Conservation (phyloP, 2,329 filamentous ascomycete species). For the Colletotrichum orchidophilum region DNA sequence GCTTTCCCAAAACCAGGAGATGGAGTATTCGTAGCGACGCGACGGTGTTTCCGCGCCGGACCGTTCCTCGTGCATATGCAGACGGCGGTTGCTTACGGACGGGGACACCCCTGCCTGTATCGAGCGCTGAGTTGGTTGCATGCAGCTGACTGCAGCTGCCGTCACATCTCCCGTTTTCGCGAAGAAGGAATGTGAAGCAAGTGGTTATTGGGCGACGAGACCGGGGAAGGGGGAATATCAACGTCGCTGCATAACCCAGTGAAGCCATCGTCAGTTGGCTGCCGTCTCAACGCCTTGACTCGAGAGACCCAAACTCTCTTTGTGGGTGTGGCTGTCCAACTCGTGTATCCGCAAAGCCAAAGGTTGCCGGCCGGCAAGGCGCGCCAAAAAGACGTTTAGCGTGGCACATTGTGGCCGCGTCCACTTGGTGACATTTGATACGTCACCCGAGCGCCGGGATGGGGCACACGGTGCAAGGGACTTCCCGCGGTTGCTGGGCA, state of each 20-base stretch:
- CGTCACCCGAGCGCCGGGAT: conserved; percentile 28
- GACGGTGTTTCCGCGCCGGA: conserved; percentile 18
- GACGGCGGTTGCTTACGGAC: conserved; percentile 17
- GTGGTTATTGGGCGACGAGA: not conserved
- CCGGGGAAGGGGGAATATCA: not conserved
- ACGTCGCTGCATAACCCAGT: not conserved
- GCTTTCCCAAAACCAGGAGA: not conserved
- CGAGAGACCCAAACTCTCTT: no score
- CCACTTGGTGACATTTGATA: conserved; percentile 26
- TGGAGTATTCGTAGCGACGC: conserved; percentile 13
- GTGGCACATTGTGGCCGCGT: not conserved
- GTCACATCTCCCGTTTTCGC: conserved; percentile 3
- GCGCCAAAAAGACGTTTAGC: not conserved
- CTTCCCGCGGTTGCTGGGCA: conserved; percentile 34
- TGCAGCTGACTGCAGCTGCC: conserved; percentile 15
- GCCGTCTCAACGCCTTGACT: not conserved
- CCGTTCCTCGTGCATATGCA: conserved; percentile 32
- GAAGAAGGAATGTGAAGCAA: not conserved
- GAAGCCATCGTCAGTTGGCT: not conserved
- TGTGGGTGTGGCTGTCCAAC: not conserved
- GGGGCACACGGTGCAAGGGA: conserved; percentile 25
- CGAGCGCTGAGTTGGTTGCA: conserved; percentile 1
- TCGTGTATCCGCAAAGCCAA: no score
- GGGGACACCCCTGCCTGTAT: conserved; percentile 18
- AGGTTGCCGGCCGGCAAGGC: conserved; percentile 3